Conservation (phyloP, 768 basidiomycete genomes). For the Termitomyces sp. region DNA sequence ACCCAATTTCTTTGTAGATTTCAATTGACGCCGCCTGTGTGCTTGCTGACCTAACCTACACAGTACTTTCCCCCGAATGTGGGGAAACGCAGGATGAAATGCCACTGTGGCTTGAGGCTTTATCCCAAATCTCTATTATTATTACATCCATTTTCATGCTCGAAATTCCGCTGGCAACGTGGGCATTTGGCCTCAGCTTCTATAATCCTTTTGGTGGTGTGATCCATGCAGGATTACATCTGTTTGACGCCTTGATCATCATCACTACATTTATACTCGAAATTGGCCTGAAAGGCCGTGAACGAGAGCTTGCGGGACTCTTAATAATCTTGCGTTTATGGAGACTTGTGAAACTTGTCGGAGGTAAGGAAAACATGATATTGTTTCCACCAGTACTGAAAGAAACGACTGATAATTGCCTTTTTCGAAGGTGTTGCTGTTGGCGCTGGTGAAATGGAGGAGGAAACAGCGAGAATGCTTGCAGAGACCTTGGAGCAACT, state of each 20-base stretch:
- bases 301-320: slow-evolving; percentile 65
- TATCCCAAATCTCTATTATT: slow-evolving; percentile 54
- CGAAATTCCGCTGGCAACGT: slow-evolving; percentile 70
- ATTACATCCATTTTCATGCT: slow-evolving; percentile 72
- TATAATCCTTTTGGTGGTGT: slow-evolving; percentile 57
- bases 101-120: slow-evolving; percentile 58
- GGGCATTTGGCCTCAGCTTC: slow-evolving; percentile 56
- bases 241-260: slow-evolving; percentile 71
- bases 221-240: slow-evolving; percentile 57
- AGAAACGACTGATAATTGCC: slow-evolving; percentile 3
- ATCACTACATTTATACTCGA: slow-evolving; percentile 72
- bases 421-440: slow-evolving; percentile 58
- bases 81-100: slow-evolving; percentile 38
- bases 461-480: slow-evolving; percentile 45
- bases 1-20: slow-evolving; percentile 32
- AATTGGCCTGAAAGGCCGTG: slow-evolving; percentile 58
- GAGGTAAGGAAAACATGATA: slow-evolving; percentile 24
- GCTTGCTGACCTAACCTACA: slow-evolving; percentile 66
- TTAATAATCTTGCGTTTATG: slow-evolving; percentile 74
- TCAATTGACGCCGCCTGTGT: slow-evolving; percentile 64
- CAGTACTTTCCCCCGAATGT: slow-evolving; percentile 45
- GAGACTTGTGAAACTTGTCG: slow-evolving; percentile 73
- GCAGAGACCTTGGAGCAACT: slow-evolving; percentile 45
- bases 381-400: not conserved
- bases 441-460: slow-evolving; percentile 66